Percentiles rank a stretch among this genome's conserved stretches.
These are phyloP conservation scores for Vitis vinifera DNA, from an alignment of 164 flowering plant species.

Conservation along the genomic window DNA sequence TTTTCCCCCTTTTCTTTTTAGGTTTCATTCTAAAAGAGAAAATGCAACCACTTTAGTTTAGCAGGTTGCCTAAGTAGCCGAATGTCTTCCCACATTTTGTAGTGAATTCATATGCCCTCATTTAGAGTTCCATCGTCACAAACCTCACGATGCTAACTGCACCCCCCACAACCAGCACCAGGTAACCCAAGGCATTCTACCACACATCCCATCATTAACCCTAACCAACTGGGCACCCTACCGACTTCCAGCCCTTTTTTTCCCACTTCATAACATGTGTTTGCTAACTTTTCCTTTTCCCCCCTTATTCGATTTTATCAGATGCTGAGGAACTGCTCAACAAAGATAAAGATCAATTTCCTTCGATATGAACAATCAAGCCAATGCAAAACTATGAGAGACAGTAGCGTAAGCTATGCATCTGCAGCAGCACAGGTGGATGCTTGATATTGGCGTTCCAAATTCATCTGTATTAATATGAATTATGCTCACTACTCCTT, in stretches of 20 bases:
- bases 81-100: no score
- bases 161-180: no score
- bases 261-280: background rate
- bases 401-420: slow-evolving; percentile 98
- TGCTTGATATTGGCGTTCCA: slow-evolving; percentile 31
- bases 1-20: background rate
- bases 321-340: slow-evolving; percentile 77
- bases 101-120: no score
- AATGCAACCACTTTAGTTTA: no score
- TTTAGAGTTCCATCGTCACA: no score
- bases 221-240: background rate
- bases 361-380: slow-evolving; percentile 94
- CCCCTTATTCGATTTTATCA: slow-evolving; percentile 18
- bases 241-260: background rate
- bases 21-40: no score
- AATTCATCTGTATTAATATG: background rate
- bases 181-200: no score
- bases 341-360: slow-evolving; percentile 74
- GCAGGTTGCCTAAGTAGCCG: no score
- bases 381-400: slow-evolving; percentile 78
- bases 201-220: no score
- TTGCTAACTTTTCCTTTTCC: no score
- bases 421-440: slow-evolving; percentile 90
- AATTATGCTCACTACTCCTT: background rate
- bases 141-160: no score